phyloP scores from a whole-genome alignment of 2,329 filamentous ascomycete genomes.

The Alternaria alternata region DNA sequence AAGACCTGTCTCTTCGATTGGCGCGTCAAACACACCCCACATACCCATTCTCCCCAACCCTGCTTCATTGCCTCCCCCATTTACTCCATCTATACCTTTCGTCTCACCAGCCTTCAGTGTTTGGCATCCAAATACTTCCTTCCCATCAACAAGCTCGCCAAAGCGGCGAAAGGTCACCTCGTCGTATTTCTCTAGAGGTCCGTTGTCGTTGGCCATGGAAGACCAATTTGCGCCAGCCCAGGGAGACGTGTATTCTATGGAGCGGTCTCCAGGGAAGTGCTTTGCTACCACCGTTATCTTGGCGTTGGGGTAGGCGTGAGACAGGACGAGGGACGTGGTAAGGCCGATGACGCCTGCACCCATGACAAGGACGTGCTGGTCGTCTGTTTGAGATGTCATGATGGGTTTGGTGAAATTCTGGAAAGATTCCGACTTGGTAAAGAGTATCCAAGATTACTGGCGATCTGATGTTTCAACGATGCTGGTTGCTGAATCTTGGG shows the following conservation, averaged over 20 bases:
- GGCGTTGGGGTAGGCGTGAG: conserved; percentile 61
- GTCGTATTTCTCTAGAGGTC: conserved; percentile 43
- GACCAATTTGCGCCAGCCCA: conserved; percentile 87
- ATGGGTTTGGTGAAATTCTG: background rate
- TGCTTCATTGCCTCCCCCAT: conserved; percentile 27
- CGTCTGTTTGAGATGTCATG: conserved; percentile 19
- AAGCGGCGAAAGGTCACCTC: conserved; percentile 43
- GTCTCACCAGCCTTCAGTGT: conserved; percentile 22
- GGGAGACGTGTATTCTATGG: conserved; percentile 87
- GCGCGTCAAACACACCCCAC: conserved; percentile 41
- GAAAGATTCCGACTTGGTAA: background rate
- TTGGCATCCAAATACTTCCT: conserved; percentile 29
- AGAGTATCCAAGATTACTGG: background rate
- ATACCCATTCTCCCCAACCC: conserved; percentile 40
- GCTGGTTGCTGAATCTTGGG: background rate
- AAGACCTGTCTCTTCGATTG: conserved; percentile 44
- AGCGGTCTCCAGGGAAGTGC: conserved; percentile 93
- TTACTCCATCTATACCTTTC: background rate
- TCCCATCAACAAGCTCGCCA: conserved; percentile 33
- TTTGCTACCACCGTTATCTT: conserved; percentile 78
- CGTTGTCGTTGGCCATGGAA: conserved; percentile 57
- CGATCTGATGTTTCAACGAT: background rate
- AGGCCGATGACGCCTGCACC: conserved; percentile 72
- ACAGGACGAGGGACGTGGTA: conserved; percentile 69
- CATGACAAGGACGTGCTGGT: conserved; percentile 37